phyloP scores from a whole-genome alignment of 805 yeast genomes.

The Candida succiphila region DNA sequence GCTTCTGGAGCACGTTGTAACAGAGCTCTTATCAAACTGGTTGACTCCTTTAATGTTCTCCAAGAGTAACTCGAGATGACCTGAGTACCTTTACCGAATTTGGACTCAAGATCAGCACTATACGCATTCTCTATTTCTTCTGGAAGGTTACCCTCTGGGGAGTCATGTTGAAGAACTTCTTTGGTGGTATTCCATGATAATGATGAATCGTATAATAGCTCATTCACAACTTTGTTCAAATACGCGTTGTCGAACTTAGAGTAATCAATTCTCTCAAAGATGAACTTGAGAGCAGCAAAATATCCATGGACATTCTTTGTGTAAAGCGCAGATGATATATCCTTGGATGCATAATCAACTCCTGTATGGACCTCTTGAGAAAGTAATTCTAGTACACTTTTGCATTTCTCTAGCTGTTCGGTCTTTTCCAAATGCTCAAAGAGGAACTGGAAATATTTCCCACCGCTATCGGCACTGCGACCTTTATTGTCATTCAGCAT shows the following conservation, averaged over 20 bases:
- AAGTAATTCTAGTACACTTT: conserved; percentile 21
- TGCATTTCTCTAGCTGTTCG: conserved; percentile 9
- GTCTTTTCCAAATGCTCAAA: conserved; percentile 23
- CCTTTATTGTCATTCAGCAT: conserved; percentile 35
- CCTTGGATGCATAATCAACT: conserved; percentile 21
- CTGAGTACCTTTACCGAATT: conserved; percentile 30
- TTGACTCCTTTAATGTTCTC: conserved; percentile 75
- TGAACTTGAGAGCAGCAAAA: conserved; percentile 44
- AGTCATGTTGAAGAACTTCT: conserved; percentile 50
- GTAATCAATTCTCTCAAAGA: conserved; percentile 14
- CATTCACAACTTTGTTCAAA: conserved; percentile 1
- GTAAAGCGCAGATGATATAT: conserved; percentile 33
- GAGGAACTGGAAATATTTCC: conserved; percentile 49
- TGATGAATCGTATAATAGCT: conserved; percentile 4
- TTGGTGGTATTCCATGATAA: conserved; percentile 34
- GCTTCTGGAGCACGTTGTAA: conserved; percentile 21
- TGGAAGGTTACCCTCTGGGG: conserved; percentile 61
- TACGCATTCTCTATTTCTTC: conserved; percentile 29
- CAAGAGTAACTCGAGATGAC: conserved; percentile 60
- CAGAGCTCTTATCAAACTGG: conserved; percentile 39
- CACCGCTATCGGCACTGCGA: conserved; percentile 73
- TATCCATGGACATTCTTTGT: conserved; percentile 59
- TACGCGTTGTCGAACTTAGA: conserved; percentile 1
- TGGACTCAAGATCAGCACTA: conserved; percentile 20
- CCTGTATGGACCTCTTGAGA: conserved; percentile 23